Evolutionary conservation across 306 rosid species (phyloP), one percentile per base, ranked within the genome.

Genomic region (Dalbergia cultrata): DNA sequence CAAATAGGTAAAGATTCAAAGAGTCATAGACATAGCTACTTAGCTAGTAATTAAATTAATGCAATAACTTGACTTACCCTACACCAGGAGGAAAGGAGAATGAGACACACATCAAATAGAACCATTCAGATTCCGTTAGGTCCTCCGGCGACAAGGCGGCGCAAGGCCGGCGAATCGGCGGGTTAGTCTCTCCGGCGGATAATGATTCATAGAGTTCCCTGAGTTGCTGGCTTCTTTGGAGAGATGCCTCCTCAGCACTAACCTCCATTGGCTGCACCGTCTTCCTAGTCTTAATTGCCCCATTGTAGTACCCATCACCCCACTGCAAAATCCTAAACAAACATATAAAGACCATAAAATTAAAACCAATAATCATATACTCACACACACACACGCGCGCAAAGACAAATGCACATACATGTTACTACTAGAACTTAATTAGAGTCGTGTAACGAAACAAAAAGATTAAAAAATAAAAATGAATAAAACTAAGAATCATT

Each of bases 71-170:
- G 60, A 88, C 87, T 86, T 92, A 95, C 99, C 98, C 99, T 18
- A 90, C 75, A 14, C 94, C 99, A 0, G 97, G 91, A 72, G 97
- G 82, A 63, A 93, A 95, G 19, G 99, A 88, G 91, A 93, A 95
- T 3, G 99, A 95, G 85, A 93, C 91, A 67, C 99, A 95, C 97
- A 95, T 90, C 93, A 95, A 77, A 82, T 95, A 95, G 89, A 95
- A 95, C 99, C 99, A 95, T 79, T 95, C 99, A 0, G 98, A 93
- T 78, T 95, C 97, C 0, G 98, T 95, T 54, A 95, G 69, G 90
- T 95, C 99, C 88, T 95, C 99, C 6, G 99, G 99, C 0, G 99
- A 95, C 82, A 95, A 87, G 58, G 99, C 82, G 0, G 98, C 97
- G 13, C 93, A 89, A 10, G 99, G 98, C 8, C 97, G 91, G 1